Evolutionary conservation across 208 protist species (phyloP).

Genomic region (Wallacemonas sp.): DNA sequence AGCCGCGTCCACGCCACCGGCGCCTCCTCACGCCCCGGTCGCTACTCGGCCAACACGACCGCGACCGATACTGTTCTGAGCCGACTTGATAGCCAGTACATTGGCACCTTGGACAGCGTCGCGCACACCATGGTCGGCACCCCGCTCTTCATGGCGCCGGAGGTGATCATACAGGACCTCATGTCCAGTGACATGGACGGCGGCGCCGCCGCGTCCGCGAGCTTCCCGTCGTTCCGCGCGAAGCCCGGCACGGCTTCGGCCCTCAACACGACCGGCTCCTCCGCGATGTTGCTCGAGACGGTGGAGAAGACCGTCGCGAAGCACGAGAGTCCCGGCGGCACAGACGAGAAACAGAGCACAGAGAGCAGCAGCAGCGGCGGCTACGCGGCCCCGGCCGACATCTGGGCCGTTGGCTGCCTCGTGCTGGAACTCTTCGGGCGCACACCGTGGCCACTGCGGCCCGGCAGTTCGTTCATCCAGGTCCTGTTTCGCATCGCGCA

Average conservation of each 20-base stretch:
- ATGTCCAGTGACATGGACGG: background rate
- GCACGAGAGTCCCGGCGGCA: background rate
- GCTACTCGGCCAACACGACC: slow-evolving; percentile 13
- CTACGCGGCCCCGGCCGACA: slow-evolving; percentile 74
- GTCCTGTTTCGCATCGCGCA: slow-evolving; percentile 77
- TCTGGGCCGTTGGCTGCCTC: slow-evolving; percentile 88
- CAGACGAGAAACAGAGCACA: slow-evolving; percentile 3
- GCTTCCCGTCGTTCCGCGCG: slow-evolving; percentile 4
- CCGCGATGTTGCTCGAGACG: slow-evolving; percentile 8
- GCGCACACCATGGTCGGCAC: slow-evolving; percentile 83
- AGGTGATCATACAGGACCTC: slow-evolving; percentile 61
- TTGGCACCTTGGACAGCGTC: slow-evolving; percentile 30
- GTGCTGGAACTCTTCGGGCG: slow-evolving; percentile 79
- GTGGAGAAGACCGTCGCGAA: background rate
- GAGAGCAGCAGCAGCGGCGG: slow-evolving; percentile 17
- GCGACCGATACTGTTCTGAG: slow-evolving; percentile 18
- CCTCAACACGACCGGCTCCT: background rate
- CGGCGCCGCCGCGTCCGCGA: slow-evolving; percentile 6
- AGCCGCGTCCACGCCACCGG: slow-evolving; percentile 8
- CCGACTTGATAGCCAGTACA: slow-evolving; percentile 22
- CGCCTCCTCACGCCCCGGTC: background rate
- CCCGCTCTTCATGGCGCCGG: slow-evolving; percentile 88
- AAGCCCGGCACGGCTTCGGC: background rate
- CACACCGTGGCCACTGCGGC: slow-evolving; percentile 48
- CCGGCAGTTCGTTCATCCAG: slow-evolving; percentile 46